Percentiles rank a stretch among this genome's conserved stretches.
phyloP scores from a whole-genome alignment of 371 early-diverging fungal genomes.

The Mucor mucedo region DNA sequence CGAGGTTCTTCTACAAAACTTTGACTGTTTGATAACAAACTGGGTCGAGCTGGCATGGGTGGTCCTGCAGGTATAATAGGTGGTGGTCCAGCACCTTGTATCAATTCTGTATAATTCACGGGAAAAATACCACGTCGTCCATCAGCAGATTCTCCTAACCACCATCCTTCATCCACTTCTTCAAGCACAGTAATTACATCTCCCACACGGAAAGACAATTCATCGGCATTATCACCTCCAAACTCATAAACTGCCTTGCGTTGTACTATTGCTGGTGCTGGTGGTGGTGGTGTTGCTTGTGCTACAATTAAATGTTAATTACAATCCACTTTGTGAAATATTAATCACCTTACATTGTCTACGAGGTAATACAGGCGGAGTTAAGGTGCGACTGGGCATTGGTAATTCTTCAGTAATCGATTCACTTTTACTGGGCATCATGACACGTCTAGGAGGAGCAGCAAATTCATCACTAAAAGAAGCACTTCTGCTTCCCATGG shows the following conservation, averaged over 20 bases:
- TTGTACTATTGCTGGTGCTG: background rate
- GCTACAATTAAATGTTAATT: background rate
- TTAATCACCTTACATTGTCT: conserved; percentile 26
- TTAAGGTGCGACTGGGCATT: background rate
- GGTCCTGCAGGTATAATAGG: conserved; percentile 16
- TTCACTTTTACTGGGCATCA: background rate
- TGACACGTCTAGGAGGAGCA: background rate
- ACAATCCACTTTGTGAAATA: background rate
- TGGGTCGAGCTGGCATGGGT: conserved; percentile 1
- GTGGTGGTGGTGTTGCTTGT: conserved; percentile 17
- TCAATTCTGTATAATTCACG: conserved; percentile 71
- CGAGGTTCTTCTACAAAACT: background rate
- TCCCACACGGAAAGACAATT: conserved; percentile 69
- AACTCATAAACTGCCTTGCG: conserved; percentile 65
- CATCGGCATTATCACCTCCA: conserved; percentile 66
- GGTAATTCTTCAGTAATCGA: too few relatives aligned
- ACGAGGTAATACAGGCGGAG: conserved; percentile 30
- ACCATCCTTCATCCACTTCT: conserved; percentile 87
- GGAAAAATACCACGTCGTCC: conserved; percentile 79
- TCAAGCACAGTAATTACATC: conserved; percentile 78
- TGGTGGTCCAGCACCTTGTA: conserved; percentile 19
- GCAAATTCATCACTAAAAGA: conserved; percentile 18
- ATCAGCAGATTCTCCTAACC: conserved; percentile 68
- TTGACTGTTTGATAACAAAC: background rate
- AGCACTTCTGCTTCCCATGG: conserved; percentile 2